Evolutionary conservation across 192 early-diverging fungal genomes (phyloP).

Genomic region (Haplosporangium gracile): DNA sequence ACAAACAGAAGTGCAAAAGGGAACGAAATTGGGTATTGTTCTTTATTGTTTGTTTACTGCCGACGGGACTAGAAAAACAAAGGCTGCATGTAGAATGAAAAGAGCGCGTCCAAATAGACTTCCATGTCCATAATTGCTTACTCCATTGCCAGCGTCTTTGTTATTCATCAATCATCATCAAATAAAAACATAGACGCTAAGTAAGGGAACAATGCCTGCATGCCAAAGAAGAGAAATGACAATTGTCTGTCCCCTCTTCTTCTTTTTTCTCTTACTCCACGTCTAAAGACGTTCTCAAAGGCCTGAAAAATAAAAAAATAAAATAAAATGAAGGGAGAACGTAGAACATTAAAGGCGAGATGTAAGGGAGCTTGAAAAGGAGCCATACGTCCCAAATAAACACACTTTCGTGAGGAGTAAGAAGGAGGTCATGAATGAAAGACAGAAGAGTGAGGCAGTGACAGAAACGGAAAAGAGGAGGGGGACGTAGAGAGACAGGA

Average conservation of each 20-base stretch:
- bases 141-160: background rate
- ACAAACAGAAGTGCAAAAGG: background rate
- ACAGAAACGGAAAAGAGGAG: background rate
- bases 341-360: background rate
- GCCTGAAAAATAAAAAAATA: background rate
- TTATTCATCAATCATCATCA: background rate
- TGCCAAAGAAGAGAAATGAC: background rate
- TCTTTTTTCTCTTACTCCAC: background rate
- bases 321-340: background rate
- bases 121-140: background rate
- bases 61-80: background rate
- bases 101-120: background rate
- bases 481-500: background rate
- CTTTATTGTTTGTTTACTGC: background rate
- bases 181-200: background rate
- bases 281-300: background rate
- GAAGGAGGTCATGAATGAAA: background rate
- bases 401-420: background rate
- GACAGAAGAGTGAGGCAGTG: background rate
- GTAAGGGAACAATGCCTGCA: background rate
- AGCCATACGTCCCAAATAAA: background rate
- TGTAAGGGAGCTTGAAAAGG: constrained; percentile 7
- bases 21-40: background rate
- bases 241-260: background rate
- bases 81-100: background rate